A percentile compares a stretch with the other conserved stretches of the same genome.
These are phyloP conservation scores for Trichosanthes cucumerina DNA, from an alignment of 306 rosid species.

Conservation along the genomic window DNA sequence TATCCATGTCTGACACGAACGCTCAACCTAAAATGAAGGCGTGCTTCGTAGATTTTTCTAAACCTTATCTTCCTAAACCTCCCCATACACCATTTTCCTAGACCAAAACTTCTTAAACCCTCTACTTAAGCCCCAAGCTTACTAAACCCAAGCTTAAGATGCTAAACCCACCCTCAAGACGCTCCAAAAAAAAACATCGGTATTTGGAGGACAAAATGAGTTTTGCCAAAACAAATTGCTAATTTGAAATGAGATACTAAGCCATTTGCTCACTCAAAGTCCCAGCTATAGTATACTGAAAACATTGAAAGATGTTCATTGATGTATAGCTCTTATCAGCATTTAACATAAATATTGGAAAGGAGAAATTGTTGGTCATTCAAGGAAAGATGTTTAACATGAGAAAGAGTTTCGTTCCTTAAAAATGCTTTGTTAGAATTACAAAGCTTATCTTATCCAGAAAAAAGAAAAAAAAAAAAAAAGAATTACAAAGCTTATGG, in stretches of 20 bases:
- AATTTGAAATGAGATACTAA: not conserved
- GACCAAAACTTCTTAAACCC: not conserved
- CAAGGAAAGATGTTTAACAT: not conserved
- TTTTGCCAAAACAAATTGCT: not conserved
- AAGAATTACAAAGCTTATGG: not conserved
- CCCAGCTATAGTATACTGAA: not conserved
- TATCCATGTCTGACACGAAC: no score
- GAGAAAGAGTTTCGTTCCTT: not conserved
- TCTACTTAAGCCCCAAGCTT: no score
- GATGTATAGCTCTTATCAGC: not conserved
- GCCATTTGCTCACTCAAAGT: not conserved
- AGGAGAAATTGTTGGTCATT: not conserved
- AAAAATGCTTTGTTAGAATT: not conserved
- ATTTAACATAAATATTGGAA: not conserved
- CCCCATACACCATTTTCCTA: not conserved
- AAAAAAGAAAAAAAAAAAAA: no score
- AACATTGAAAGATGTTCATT: not conserved
- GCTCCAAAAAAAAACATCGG: not conserved
- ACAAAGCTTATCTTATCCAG: not conserved
- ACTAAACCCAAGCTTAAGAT: not conserved
- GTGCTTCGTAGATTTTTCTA: no score
- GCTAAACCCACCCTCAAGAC: not conserved
- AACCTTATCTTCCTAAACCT: not conserved
- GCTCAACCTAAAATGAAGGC: no score
- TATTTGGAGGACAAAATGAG: not conserved